These are phyloP conservation scores for Morella rubra DNA, from an alignment of 306 rosid genomes.

Conservation along the genomic window DNA sequence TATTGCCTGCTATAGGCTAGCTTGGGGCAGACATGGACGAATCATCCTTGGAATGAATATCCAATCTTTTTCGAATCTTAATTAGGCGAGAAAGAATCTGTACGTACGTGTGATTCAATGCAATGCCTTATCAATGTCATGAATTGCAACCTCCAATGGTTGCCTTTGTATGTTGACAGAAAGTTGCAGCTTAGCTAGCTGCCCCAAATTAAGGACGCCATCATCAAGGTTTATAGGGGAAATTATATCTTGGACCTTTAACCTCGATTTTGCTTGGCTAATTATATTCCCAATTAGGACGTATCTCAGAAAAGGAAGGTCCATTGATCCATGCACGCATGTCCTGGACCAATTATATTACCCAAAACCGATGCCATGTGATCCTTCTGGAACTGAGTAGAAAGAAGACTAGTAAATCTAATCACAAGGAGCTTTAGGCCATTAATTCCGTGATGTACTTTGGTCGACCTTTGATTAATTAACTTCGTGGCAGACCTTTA, in stretches of 20 bases:
- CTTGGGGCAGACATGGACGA: not conserved
- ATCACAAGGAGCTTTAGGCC: too few species aligned
- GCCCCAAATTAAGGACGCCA: not conserved
- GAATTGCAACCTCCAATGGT: not conserved
- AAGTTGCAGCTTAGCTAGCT: not conserved
- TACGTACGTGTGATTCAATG: constrained; percentile 5
- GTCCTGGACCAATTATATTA: not conserved
- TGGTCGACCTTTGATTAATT: too few species aligned
- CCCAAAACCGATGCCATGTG: too few species aligned
- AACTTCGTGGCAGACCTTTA: too few species aligned
- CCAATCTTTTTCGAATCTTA: constrained; percentile 29
- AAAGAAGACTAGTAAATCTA: too few species aligned
- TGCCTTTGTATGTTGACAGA: not conserved
- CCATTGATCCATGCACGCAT: not conserved
- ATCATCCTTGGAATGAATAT: not conserved
- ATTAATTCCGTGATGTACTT: too few species aligned
- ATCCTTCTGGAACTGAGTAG: too few species aligned
- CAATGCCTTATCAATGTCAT: not conserved
- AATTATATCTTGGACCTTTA: not conserved
- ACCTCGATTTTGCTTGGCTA: not conserved
- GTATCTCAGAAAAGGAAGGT: not conserved
- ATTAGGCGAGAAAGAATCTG: constrained; percentile 8
- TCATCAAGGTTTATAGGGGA: not conserved
- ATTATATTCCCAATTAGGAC: not conserved
- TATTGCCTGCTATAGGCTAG: not conserved